These are phyloP conservation scores for Diplodia intermedia DNA, from an alignment of 2,329 filamentous ascomycete species.

Conservation along the genomic window DNA sequence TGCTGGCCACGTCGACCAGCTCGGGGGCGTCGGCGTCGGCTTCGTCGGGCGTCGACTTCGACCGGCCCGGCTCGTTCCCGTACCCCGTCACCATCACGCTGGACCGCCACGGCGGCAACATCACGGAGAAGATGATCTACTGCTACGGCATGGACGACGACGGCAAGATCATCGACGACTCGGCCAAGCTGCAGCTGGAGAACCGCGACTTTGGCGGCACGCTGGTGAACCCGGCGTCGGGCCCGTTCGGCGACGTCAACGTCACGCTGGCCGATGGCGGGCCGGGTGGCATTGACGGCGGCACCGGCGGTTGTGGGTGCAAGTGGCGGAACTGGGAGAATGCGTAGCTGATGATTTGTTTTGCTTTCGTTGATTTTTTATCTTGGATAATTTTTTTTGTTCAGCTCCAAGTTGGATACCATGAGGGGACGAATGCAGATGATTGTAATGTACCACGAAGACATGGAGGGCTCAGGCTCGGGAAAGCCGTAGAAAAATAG, in stretches of 20 bases:
- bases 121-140: conserved; percentile 63
- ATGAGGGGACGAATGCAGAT: conserved; percentile 19
- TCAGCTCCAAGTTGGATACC: conserved; percentile 10
- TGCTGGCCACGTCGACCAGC: conserved; percentile 38
- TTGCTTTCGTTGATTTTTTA: not conserved
- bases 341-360: not conserved
- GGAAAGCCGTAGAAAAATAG: conserved; percentile 8
- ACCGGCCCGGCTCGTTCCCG: conserved; percentile 64
- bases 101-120: conserved; percentile 65
- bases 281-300: conserved; percentile 63
- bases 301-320: conserved; percentile 66
- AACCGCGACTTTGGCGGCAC: conserved; percentile 58
- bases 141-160: conserved; percentile 64
- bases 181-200: conserved; percentile 60
- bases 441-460: conserved; percentile 19
- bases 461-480: not conserved
- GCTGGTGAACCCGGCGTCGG: conserved; percentile 59
- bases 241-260: conserved; percentile 50
- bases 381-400: not conserved
- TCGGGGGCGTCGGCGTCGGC: conserved; percentile 43
- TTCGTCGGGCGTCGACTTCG: conserved; percentile 54
- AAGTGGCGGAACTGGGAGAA: conserved; percentile 63
- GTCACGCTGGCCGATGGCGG: conserved; percentile 36
- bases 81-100: conserved; percentile 66
- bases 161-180: conserved; percentile 54